These are phyloP conservation scores for Hirschioporus abietinus DNA, from an alignment of 768 basidiomycete genomes.

Conservation along the genomic window DNA sequence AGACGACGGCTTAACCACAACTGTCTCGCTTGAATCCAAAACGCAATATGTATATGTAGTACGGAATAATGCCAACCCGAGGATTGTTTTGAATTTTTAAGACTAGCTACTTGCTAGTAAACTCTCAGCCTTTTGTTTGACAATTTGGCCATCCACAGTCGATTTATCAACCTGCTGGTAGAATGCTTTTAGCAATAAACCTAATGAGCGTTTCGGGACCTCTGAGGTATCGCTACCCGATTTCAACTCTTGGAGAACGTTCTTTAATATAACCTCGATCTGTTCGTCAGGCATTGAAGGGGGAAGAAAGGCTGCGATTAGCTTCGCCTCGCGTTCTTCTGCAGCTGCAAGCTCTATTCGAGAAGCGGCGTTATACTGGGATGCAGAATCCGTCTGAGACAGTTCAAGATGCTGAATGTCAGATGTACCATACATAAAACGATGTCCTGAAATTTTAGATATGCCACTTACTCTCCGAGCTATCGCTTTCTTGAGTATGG, in stretches of 20 bases:
- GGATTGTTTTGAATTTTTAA: not conserved
- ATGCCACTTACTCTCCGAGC: slow-evolving; percentile 47
- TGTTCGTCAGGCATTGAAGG: slow-evolving; percentile 51
- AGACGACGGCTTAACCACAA: not conserved
- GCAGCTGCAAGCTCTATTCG: slow-evolving; percentile 61
- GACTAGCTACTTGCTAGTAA: slow-evolving; percentile 24
- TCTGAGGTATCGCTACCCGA: slow-evolving; percentile 23
- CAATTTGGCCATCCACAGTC: slow-evolving; percentile 48
- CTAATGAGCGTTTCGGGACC: slow-evolving; percentile 32
- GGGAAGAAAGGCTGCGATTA: slow-evolving; percentile 54
- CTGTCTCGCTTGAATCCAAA: not conserved
- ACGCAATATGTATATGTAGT: not conserved
- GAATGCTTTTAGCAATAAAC: slow-evolving; percentile 57
- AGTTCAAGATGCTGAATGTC: slow-evolving; percentile 12
- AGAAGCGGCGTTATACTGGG: slow-evolving; percentile 49
- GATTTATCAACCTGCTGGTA: slow-evolving; percentile 57
- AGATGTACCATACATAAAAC: not conserved
- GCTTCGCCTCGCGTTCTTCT: slow-evolving; percentile 50
- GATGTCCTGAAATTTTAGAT: slow-evolving; percentile 2
- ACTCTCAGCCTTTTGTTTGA: slow-evolving; percentile 45
- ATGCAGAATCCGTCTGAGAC: slow-evolving; percentile 51
- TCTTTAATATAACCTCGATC: slow-evolving; percentile 46
- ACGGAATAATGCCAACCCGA: not conserved
- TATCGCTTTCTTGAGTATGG: slow-evolving; percentile 53
- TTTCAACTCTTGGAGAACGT: slow-evolving; percentile 29